phyloP scores from a whole-genome alignment of 192 early-diverging fungal genomes.

The Coemansia sp. region DNA sequence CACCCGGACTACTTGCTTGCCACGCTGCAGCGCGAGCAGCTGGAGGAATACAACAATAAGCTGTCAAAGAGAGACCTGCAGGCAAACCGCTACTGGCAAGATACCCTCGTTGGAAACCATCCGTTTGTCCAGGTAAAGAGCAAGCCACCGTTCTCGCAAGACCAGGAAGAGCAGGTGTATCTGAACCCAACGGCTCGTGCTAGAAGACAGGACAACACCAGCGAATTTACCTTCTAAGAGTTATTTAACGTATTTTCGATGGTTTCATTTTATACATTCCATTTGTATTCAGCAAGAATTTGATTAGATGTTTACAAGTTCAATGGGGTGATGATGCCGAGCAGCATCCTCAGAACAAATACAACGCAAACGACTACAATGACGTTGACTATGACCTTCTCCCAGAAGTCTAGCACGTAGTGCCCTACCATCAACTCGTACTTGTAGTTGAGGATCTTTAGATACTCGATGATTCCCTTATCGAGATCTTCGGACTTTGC shows the following conservation, averaged over 20 bases:
- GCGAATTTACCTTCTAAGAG: conserved; percentile 13
- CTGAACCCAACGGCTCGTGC: conserved; percentile 17
- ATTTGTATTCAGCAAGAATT: too few species aligned
- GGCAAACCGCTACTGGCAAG: conserved; percentile 27
- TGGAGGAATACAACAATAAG: conserved; percentile 18
- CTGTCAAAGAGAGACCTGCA: neutral
- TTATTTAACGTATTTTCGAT: neutral
- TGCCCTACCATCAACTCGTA: conserved; percentile 84
- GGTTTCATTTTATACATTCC: neutral
- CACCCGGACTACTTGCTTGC: conserved; percentile 56
- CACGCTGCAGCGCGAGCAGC: conserved; percentile 8
- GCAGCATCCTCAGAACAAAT: conserved; percentile 23
- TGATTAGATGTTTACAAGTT: too few species aligned
- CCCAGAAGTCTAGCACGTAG: conserved; percentile 92
- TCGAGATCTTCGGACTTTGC: neutral
- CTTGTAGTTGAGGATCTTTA: conserved; percentile 68
- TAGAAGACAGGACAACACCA: neutral
- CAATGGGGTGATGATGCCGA: neutral
- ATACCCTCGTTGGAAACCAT: conserved; percentile 30
- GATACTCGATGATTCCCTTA: neutral
- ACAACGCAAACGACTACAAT: conserved; percentile 11
- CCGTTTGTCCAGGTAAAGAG: conserved; percentile 28
- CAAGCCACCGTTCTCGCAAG: conserved; percentile 13
- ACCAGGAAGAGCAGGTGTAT: conserved; percentile 19
- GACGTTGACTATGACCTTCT: conserved; percentile 71